Base-by-base conservation (phyloP, 108 stramenopile species). In the Aurantiochytrium sp. region DNA sequence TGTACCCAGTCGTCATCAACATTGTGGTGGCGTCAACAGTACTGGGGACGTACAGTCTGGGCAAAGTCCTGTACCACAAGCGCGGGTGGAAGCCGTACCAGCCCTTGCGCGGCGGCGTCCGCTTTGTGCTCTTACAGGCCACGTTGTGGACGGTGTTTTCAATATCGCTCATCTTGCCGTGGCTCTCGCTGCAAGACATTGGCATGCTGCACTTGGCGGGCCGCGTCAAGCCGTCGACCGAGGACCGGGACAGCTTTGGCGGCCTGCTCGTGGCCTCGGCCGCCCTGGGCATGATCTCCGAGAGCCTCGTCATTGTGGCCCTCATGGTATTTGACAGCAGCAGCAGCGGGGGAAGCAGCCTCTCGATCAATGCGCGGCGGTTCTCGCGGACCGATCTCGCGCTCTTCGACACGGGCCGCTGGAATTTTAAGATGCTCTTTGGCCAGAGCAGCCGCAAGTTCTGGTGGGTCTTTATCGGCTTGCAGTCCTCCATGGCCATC, bases 281-380 rank as follows among this genome's bases (percentile, higher is more conserved):
- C 10, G 39, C 73, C 21, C 73, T 81, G 27, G 73, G 73, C 1
- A 81, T 81, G 73, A 24, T 81, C 12, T 41, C 73, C 12, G 42
- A 81, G 39, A 81, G 73, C 73, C 39, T 81, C 21, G 73, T 81
- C 73, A 81, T 81, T 42, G 73, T 81, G 12, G 39, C 73, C 10
- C 73, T 81, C 73, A 81, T 81, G 73, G 73, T 24, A 6, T 81
- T 81, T 48, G 73, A 81, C 45, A n/a, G 27, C 42, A 81, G 32
- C 39, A 65, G 19, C 22, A 52, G n/a, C n/a, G n/a, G n/a, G n/a
- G n/a, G n/a, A n/a, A n/a, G n/a, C n/a, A n/a, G n/a, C n/a, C n/a
- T 52, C 50, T 52, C 50, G 15, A 52, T 15, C 50, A 27, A 65
- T 27, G 27, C 59, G 59, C 39, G 45, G n/a, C 39, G 30, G 21